Evolutionary conservation across 2,329 filamentous ascomycete species (phyloP).

Genomic region (Trichoderma sp.): DNA sequence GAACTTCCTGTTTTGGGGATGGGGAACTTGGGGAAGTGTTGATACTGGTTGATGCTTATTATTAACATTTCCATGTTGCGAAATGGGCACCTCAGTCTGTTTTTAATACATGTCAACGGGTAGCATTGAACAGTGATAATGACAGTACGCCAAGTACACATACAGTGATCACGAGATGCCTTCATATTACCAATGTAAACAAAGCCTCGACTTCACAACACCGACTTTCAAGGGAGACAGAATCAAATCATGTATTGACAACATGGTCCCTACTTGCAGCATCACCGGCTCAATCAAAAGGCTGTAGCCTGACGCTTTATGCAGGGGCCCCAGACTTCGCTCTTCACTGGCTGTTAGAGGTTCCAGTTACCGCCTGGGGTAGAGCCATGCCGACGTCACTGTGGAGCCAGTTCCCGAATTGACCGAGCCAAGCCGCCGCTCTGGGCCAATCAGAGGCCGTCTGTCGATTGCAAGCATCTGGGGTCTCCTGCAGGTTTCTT

Average conservation of each 20-base stretch:
- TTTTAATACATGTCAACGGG: background rate
- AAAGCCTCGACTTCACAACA: background rate
- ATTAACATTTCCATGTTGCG: too few species aligned
- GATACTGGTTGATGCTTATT: background rate
- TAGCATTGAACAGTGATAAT: too few species aligned
- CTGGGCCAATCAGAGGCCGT: background rate
- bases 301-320: background rate
- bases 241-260: background rate
- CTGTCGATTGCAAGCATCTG: background rate
- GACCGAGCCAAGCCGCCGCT: constrained; percentile 16
- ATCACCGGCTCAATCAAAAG: background rate
- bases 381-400: constrained; percentile 10
- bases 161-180: background rate
- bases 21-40: background rate
- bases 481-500: background rate
- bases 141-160: background rate
- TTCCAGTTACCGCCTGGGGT: background rate
- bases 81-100: too few species aligned
- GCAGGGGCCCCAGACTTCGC: constrained; percentile 13
- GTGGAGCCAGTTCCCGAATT: constrained; percentile 3
- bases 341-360: background rate
- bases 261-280: background rate
- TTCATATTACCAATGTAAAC: background rate
- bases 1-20: background rate
- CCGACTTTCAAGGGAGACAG: background rate